These are phyloP conservation scores for Diaporthe citrichinensis DNA, from an alignment of 2,329 filamentous ascomycete species.

Conservation along the genomic window DNA sequence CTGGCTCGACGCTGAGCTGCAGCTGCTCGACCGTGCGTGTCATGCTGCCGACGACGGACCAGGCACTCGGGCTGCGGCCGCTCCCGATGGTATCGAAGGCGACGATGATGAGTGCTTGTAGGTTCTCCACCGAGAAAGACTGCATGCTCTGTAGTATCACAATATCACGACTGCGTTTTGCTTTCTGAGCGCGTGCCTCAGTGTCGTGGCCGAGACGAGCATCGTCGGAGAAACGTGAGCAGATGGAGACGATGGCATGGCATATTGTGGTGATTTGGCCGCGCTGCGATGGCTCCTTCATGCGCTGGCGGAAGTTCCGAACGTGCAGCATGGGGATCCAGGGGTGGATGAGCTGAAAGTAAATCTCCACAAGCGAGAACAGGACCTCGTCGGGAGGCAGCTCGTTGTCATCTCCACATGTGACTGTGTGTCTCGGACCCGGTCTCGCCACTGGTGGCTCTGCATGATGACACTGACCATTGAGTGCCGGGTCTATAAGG, in stretches of 20 bases:
- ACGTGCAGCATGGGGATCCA: slow-evolving; percentile 57
- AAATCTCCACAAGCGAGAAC: slow-evolving; percentile 51
- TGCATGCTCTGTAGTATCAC: slow-evolving; percentile 53
- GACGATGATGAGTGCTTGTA: slow-evolving; percentile 53
- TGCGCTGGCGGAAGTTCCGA: slow-evolving; percentile 45
- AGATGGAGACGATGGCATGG: slow-evolving; percentile 52
- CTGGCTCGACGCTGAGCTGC: slow-evolving; percentile 51
- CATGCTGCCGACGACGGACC: slow-evolving; percentile 56
- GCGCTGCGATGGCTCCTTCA: slow-evolving; percentile 44
- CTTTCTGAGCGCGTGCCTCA: not conserved
- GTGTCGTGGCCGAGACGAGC: slow-evolving; percentile 47
- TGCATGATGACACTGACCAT: not conserved
- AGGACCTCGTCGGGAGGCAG: slow-evolving; percentile 51
- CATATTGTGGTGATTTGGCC: slow-evolving; percentile 50
- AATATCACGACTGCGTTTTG: slow-evolving; percentile 49
- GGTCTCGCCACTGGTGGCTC: not conserved
- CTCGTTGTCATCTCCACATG: not conserved
- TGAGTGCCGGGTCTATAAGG: not conserved
- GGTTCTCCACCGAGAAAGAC: slow-evolving; percentile 52
- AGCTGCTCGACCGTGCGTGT: slow-evolving; percentile 57
- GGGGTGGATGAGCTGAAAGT: slow-evolving; percentile 55
- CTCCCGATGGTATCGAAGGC: slow-evolving; percentile 55
- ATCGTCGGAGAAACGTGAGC: slow-evolving; percentile 48
- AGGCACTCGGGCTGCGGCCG: slow-evolving; percentile 52
- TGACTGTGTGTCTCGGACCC: too few species aligned